Conservation (phyloP, 176 grass and related monocot species). For the Secale cereale region DNA sequence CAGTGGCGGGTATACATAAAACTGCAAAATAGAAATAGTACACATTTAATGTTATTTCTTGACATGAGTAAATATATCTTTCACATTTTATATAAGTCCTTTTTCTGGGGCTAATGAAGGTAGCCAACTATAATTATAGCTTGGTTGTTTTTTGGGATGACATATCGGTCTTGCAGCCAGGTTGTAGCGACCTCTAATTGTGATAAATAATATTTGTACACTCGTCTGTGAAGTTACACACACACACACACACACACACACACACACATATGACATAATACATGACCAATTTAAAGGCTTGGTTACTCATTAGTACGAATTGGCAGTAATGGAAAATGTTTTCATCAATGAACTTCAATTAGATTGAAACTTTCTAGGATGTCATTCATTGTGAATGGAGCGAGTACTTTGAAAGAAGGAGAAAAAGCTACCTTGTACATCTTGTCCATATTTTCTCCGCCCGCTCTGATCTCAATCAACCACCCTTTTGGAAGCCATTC, state of each 20-base stretch:
- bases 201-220: neutral
- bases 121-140: neutral
- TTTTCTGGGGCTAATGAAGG: neutral
- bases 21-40: neutral
- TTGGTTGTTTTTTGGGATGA: no score
- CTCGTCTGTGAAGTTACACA: no score
- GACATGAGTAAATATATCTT: neutral
- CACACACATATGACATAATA: neutral
- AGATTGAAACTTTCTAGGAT: neutral
- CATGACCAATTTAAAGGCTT: neutral
- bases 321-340: neutral
- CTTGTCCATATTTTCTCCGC: conserved; percentile 29
- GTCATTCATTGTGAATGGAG: neutral
- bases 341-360: neutral
- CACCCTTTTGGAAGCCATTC: conserved; percentile 21
- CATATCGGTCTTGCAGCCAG: no score
- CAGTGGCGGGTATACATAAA: conserved; percentile 15
- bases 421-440: conserved; percentile 46
- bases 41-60: neutral
- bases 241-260: no score
- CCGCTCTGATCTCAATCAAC: conserved; percentile 38
- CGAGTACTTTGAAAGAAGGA: neutral
- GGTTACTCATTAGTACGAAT: neutral
- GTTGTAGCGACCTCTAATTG: no score
- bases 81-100: neutral